Conservation (phyloP, 345 rosid species). For the Barbarea vulgaris region DNA sequence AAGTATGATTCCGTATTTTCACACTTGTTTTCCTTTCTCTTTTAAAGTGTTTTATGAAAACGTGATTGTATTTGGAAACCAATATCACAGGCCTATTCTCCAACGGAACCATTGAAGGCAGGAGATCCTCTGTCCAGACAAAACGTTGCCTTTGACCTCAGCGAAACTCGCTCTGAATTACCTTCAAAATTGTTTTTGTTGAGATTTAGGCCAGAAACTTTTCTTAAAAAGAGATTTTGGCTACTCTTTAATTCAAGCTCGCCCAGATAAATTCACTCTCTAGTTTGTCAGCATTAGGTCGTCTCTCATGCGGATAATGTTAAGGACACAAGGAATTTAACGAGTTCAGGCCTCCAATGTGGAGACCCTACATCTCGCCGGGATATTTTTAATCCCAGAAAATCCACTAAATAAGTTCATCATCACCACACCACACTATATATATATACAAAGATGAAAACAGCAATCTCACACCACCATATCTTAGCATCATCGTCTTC, state of each 20-base stretch:
- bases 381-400: too few relatives aligned
- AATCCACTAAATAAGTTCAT: too few relatives aligned
- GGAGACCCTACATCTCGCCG: background rate
- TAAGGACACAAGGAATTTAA: background rate
- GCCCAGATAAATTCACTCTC: background rate
- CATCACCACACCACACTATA: too few relatives aligned
- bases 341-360: background rate
- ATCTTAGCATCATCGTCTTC: background rate
- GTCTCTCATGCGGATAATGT: background rate
- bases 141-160: constrained; percentile 67
- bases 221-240: background rate
- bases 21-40: background rate
- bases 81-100: constrained; percentile 68
- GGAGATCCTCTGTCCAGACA: constrained; percentile 81
- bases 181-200: constrained; percentile 39
- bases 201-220: background rate
- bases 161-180: constrained; percentile 53
- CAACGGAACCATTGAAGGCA: constrained; percentile 75
- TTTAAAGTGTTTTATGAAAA: background rate
- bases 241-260: background rate
- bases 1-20: constrained; percentile 50
- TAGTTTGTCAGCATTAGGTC: background rate
- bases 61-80: background rate
- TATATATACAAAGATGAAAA: too few relatives aligned
- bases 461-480: too few relatives aligned